Conservation (phyloP, 352 stramenopile genomes). For the Thalassiosira oceanica region DNA sequence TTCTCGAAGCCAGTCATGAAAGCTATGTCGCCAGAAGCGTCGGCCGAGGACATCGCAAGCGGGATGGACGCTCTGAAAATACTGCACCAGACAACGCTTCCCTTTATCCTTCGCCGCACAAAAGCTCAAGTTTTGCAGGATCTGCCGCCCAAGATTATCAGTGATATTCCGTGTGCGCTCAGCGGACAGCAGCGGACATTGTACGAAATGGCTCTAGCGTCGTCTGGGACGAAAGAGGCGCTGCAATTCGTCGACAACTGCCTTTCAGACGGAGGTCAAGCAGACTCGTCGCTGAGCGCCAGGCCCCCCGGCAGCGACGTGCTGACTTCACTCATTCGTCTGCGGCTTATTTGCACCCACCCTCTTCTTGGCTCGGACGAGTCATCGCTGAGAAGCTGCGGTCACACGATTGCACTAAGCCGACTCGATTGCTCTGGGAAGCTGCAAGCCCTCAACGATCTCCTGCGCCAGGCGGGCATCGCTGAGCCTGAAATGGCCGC, state of each 20-base stretch:
- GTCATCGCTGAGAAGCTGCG: not conserved
- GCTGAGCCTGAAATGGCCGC: slow-evolving; percentile 67
- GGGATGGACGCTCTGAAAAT: slow-evolving; percentile 89
- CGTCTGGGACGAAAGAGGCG: slow-evolving; percentile 47
- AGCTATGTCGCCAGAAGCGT: slow-evolving; percentile 54
- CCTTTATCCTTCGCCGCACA: slow-evolving; percentile 95
- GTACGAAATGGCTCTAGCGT: slow-evolving; percentile 77
- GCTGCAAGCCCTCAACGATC: slow-evolving; percentile 65
- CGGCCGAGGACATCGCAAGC: slow-evolving; percentile 49
- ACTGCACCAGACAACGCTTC: slow-evolving; percentile 93
- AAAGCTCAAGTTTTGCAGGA: slow-evolving; percentile 95
- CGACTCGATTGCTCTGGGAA: slow-evolving; percentile 89
- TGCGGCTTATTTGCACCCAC: slow-evolving; percentile 93
- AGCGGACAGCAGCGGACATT: slow-evolving; percentile 86
- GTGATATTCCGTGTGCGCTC: slow-evolving; percentile 88
- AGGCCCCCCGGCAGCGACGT: slow-evolving; percentile 36
- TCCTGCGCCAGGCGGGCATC: slow-evolving; percentile 81
- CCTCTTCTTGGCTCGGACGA: slow-evolving; percentile 78
- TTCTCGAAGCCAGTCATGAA: slow-evolving; percentile 78
- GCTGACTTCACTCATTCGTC: slow-evolving; percentile 78
- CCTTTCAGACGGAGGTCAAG: slow-evolving; percentile 10
- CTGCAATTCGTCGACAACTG: slow-evolving; percentile 42
- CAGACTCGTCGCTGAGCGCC: slow-evolving; percentile 11
- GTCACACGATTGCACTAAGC: slow-evolving; percentile 4
- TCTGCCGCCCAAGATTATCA: slow-evolving; percentile 96